Conservation (phyloP, 768 basidiomycete genomes). For the Russula griseocarnosa region DNA sequence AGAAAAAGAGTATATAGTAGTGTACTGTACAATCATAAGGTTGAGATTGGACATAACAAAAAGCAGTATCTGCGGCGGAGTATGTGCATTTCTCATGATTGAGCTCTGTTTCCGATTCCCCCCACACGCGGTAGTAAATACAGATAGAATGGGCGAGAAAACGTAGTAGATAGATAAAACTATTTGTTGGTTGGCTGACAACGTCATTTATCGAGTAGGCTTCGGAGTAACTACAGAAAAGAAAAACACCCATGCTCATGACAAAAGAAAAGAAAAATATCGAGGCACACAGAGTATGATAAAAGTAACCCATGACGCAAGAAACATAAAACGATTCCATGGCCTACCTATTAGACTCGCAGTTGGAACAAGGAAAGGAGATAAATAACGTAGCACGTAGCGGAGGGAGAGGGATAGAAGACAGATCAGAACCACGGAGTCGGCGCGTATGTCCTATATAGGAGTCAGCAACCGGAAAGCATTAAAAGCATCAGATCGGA, state of each 20-base stretch:
- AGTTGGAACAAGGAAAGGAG: slow-evolving; percentile 6
- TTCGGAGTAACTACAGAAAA: slow-evolving; percentile 14
- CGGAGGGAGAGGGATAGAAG: neutral
- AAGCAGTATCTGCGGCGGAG: slow-evolving; percentile 1
- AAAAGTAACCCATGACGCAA: neutral
- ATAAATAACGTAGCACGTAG: slow-evolving; percentile 12
- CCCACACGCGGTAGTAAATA: slow-evolving; percentile 19
- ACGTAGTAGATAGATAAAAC: slow-evolving; percentile 1
- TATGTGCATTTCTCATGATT: neutral
- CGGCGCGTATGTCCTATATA: slow-evolving; percentile 53
- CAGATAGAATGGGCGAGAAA: neutral
- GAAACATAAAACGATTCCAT: slow-evolving; percentile 10
- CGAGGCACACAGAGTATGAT: neutral
- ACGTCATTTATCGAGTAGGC: neutral
- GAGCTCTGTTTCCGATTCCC: neutral
- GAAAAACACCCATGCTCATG: slow-evolving; percentile 2
- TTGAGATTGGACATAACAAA: neutral
- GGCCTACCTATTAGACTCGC: slow-evolving; percentile 12
- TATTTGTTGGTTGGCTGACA: slow-evolving; percentile 17
- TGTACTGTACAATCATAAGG: neutral
- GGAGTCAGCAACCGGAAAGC: slow-evolving; percentile 4
- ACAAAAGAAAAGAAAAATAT: neutral
- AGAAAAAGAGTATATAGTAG: neutral
- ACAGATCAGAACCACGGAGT: slow-evolving; percentile 48
- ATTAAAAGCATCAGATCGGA: slow-evolving; percentile 29